Evolutionary conservation across 2,329 filamentous ascomycete species (phyloP), one percentile per base, ranked within the genome.

Genomic region (Cytospora leucostoma): DNA sequence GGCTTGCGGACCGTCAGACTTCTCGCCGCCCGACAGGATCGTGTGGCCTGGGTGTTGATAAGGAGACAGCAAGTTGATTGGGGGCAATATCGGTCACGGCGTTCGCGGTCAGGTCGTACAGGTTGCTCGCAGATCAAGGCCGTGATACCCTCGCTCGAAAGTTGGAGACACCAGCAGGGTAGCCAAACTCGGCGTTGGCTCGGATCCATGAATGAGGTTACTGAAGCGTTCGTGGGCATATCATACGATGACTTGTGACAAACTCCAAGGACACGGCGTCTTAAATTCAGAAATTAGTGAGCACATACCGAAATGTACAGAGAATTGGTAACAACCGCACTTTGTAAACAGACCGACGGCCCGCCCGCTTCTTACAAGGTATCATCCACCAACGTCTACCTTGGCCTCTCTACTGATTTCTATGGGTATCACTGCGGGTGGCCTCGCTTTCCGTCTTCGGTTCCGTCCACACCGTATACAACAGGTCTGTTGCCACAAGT

Each of bases 351-450:
- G 8, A 10, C 44, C n/a, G n/a, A 47, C n/a, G 40, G 10, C 21
- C 11, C 10, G 44, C 21, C 7, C 11, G n/a, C 44, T 8, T 47
- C 44, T 27, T 47, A 47, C 7, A 47, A 47, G 44, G 44, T 47
- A 47, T 47, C 44, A 21, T 47, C 44, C 19, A 47, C n/a, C 13
- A 4, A 47, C 44, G 2, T 47, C 44, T 19, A 7, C n/a, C 10
- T 19, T 19, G 44, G 44, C 44, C 10, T 15, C 15, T 15, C 17
- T 56, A 32, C 27, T 47, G 49, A n/a, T n/a, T 35, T 49, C 17
- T 34, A 35, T 47, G 61, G 61, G 61, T 63, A 63, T 63, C 61
- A 63, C 34, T 60, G 40, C 40, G 40, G 40, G 40, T 44, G 40
- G 10, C 40, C 17, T 19, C 44, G 11, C 44, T 27, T 27, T 21